Conservation (phyloP, 495 filamentous ascomycete species). For the Parachaetomium inaequale region DNA sequence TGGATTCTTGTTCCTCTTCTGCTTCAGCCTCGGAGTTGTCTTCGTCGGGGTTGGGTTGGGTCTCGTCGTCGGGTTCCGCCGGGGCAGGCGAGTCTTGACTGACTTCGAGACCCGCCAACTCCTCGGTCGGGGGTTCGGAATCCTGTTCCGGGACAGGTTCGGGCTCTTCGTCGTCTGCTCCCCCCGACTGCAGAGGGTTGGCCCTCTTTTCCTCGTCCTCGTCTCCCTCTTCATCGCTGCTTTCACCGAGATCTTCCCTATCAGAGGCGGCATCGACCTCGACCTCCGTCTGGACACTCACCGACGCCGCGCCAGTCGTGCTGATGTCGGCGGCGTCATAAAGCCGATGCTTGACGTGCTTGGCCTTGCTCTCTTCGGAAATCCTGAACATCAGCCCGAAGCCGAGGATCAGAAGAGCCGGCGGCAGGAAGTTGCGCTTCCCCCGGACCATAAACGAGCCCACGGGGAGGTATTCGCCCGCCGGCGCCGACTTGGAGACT, state of each 20-base stretch:
- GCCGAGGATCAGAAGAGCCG: slow-evolving; percentile 80
- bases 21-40: slow-evolving; percentile 1
- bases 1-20: slow-evolving; percentile 19
- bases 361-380: slow-evolving; percentile 79
- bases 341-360: slow-evolving; percentile 71
- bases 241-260: slow-evolving; percentile 36
- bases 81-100: slow-evolving; percentile 18
- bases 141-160: neutral
- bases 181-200: slow-evolving; percentile 46
- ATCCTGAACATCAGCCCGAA: slow-evolving; percentile 84
- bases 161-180: slow-evolving; percentile 23
- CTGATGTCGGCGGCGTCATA: slow-evolving; percentile 39
- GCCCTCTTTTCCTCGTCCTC: slow-evolving; percentile 32
- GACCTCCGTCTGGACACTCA: neutral
- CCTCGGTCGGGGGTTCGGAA: slow-evolving; percentile 24
- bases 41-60: slow-evolving; percentile 12
- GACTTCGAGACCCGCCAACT: slow-evolving; percentile 34
- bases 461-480: slow-evolving; percentile 72
- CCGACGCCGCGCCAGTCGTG: slow-evolving; percentile 13
- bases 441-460: slow-evolving; percentile 77
- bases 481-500: slow-evolving; percentile 73
- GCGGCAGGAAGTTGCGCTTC: slow-evolving; percentile 85
- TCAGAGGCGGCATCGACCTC: slow-evolving; percentile 24
- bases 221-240: slow-evolving; percentile 35
- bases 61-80: slow-evolving; percentile 8